A percentile compares a stretch with the other conserved stretches of the same genome.
phyloP scores from a whole-genome alignment of 164 flowering plant species.

The Umbellularia californica region DNA sequence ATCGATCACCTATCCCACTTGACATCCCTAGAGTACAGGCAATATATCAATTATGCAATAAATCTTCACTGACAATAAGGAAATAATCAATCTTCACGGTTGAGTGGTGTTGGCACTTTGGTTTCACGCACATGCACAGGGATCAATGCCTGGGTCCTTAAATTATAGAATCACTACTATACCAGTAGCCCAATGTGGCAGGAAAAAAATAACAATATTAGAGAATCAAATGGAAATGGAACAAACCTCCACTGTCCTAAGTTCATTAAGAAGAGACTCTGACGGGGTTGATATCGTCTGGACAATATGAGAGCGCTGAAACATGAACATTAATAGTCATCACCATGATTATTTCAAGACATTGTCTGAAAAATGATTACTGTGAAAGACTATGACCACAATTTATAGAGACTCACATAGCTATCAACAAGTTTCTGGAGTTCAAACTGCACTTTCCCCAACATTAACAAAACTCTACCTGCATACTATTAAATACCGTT shows the following conservation, averaged over 20 bases:
- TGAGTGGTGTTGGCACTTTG: too few relatives aligned
- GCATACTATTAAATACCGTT: conserved; percentile 15
- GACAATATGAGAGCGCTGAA: conserved; percentile 81
- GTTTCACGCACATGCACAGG: too few relatives aligned
- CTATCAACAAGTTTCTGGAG: conserved; percentile 76
- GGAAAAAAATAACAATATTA: neutral
- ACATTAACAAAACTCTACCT: conserved; percentile 72
- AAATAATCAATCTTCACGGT: too few relatives aligned
- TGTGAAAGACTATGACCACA: neutral
- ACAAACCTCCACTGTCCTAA: conserved; percentile 80
- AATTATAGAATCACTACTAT: too few relatives aligned
- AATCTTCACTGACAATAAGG: too few relatives aligned
- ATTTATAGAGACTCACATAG: conserved; percentile 53
- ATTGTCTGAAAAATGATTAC: neutral
- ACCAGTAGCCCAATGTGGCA: too few relatives aligned
- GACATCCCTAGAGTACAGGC: too few relatives aligned
- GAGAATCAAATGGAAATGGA: conserved; percentile 4
- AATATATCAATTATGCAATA: too few relatives aligned
- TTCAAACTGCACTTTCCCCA: conserved; percentile 82
- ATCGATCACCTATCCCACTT: too few relatives aligned
- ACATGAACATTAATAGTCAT: conserved; percentile 9
- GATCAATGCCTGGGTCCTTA: too few relatives aligned
- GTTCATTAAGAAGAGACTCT: conserved; percentile 89
- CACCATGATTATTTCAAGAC: conserved; percentile 1
- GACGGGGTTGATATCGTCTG: conserved; percentile 86